Percentiles rank a stretch among this genome's conserved stretches.
Conservation (phyloP, 2,329 filamentous ascomycete genomes). For the Paracorniculantispora psalliotae region DNA sequence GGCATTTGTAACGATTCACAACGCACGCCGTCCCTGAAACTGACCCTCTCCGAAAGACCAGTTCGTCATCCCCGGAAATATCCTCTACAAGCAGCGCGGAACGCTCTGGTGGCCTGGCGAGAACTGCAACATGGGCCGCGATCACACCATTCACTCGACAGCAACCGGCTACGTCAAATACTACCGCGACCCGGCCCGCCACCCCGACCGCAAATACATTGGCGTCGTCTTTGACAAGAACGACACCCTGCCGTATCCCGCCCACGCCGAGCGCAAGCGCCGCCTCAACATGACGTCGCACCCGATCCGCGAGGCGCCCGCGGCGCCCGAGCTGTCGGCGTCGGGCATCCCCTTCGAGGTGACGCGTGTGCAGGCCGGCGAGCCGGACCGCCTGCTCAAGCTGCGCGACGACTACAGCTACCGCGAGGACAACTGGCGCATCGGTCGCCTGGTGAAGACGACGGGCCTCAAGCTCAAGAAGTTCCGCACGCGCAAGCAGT, state of each 20-base stretch:
- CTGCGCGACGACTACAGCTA: constrained; percentile 53
- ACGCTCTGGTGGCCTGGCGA: constrained; percentile 93
- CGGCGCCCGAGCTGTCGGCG: constrained; percentile 38
- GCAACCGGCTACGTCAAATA: constrained; percentile 90
- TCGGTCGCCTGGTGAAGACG: constrained; percentile 49
- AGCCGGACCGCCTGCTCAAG: constrained; percentile 44
- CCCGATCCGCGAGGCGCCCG: constrained; percentile 35
- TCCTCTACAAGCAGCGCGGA: constrained; percentile 95
- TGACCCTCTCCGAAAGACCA: constrained; percentile 56
- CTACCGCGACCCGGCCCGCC: constrained; percentile 79
- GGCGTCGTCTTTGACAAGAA: constrained; percentile 83
- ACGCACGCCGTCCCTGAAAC: background rate
- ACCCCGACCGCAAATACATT: constrained; percentile 90
- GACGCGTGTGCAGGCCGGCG: constrained; percentile 35
- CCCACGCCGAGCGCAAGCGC: constrained; percentile 67
- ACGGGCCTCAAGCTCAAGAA: constrained; percentile 46
- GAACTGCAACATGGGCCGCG: constrained; percentile 89
- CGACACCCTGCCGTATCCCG: constrained; percentile 72
- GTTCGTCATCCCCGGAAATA: constrained; percentile 92
- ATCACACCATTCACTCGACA: constrained; percentile 90
- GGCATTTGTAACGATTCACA: background rate
- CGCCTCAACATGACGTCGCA: constrained; percentile 66
- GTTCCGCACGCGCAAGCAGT: constrained; percentile 46
- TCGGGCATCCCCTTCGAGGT: constrained; percentile 47
- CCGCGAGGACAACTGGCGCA: constrained; percentile 55